Conservation (phyloP, 768 basidiomycete species). For the Rhizopogon vulgaris region DNA sequence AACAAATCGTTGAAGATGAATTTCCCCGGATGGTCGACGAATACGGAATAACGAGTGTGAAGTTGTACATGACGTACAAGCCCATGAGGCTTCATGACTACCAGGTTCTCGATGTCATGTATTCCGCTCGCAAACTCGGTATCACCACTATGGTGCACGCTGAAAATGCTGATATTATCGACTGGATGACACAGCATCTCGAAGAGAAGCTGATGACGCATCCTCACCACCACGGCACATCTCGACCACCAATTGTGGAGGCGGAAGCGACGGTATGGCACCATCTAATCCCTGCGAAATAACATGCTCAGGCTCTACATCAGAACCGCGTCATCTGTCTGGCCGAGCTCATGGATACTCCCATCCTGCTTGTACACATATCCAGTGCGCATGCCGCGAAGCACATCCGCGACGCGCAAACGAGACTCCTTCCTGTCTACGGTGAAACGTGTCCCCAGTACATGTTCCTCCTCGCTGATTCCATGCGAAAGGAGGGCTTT, state of each 20-base stretch:
- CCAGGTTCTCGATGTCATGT: slow-evolving; percentile 27
- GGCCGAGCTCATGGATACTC: slow-evolving; percentile 16
- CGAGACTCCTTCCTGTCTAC: slow-evolving; percentile 14
- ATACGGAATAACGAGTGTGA: slow-evolving; percentile 28
- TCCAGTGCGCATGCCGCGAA: slow-evolving; percentile 8
- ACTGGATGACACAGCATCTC: slow-evolving; percentile 15
- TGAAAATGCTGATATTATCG: slow-evolving; percentile 13
- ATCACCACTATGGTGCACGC: slow-evolving; percentile 16
- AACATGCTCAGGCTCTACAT: background rate
- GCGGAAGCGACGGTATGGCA: slow-evolving; percentile 8
- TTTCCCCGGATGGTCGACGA: slow-evolving; percentile 26
- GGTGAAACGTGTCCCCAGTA: slow-evolving; percentile 18
- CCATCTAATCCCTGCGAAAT: background rate
- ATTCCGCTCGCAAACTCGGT: slow-evolving; percentile 18
- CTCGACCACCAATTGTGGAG: slow-evolving; percentile 15
- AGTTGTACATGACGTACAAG: slow-evolving; percentile 33
- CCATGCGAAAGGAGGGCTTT: slow-evolving; percentile 11
- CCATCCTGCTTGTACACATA: slow-evolving; percentile 13
- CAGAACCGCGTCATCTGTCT: slow-evolving; percentile 11
- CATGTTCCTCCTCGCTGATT: slow-evolving; percentile 9
- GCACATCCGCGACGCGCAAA: slow-evolving; percentile 13
- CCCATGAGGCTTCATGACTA: slow-evolving; percentile 25
- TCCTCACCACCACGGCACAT: slow-evolving; percentile 14
- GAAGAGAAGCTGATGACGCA: slow-evolving; percentile 13
- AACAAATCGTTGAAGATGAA: slow-evolving; percentile 25